These are phyloP conservation scores for Adiantum capillusveneris DNA, from an alignment of 75 land plant genomes.

Conservation along the genomic window DNA sequence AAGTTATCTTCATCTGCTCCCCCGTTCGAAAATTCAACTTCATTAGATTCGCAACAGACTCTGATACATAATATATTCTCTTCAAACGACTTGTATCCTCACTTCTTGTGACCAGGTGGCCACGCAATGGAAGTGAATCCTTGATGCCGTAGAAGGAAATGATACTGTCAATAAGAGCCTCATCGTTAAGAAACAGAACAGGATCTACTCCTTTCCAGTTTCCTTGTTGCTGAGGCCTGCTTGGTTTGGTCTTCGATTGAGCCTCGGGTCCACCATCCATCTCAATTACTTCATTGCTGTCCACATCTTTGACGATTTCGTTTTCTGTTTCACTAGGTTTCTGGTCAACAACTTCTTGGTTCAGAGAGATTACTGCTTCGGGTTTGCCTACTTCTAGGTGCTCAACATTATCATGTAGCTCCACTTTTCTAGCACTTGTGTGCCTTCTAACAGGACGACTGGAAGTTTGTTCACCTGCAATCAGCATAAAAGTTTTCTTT, in stretches of 20 bases:
- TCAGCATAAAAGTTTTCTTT: too few species aligned
- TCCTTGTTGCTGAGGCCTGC: slow-evolving; percentile 65
- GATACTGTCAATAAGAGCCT: slow-evolving; percentile 47
- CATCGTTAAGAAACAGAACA: slow-evolving; percentile 77
- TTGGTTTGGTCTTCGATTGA: slow-evolving; percentile 9
- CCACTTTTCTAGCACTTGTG: neutral
- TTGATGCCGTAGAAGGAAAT: slow-evolving; percentile 73
- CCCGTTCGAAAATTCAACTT: slow-evolving; percentile 64
- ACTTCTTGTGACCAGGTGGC: slow-evolving; percentile 75
- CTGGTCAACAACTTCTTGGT: too few species aligned
- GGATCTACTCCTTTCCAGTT: slow-evolving; percentile 96
- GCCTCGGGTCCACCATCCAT: slow-evolving; percentile 4
- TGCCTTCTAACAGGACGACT: neutral
- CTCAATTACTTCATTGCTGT: slow-evolving; percentile 2
- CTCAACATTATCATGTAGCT: too few species aligned
- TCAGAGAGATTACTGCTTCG: too few species aligned
- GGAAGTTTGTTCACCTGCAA: too few species aligned
- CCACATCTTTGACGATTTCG: neutral
- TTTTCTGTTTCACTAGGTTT: too few species aligned
- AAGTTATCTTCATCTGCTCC: slow-evolving; percentile 84
- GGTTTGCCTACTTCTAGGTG: too few species aligned
- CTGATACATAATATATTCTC: slow-evolving; percentile 86
- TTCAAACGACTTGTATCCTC: slow-evolving; percentile 67
- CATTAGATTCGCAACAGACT: slow-evolving; percentile 67
- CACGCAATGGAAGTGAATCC: slow-evolving; percentile 51